Base-by-base conservation (phyloP, 106 monocot species). In the Allium fistulosum region DNA sequence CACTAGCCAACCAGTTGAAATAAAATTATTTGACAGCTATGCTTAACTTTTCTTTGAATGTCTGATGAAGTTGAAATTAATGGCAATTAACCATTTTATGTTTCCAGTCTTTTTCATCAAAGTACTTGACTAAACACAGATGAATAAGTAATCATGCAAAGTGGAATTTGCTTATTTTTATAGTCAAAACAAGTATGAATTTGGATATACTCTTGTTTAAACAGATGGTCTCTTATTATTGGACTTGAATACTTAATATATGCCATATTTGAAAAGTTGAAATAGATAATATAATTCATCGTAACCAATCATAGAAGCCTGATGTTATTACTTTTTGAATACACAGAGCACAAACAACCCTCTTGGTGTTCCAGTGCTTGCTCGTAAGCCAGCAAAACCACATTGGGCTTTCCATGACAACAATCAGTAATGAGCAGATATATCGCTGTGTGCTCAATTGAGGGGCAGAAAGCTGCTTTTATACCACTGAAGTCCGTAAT, bases 301-400 rank as follows among this genome's bases (percentile, higher is more conserved):
- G 4, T 15, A 4, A 12, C 7, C 53, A 11, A 55, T 55, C 15
- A 15, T 15, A 55, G 3, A 55, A 17, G 14, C 49, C 26, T 65
- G n/a, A 63, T 48, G n/a, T n/a, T 47, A 9, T 49, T 17, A 2
- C 49, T 17, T 49, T 49, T 3, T 65, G 49, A 17, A 49, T 49
- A n/a, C 49, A 11, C 94, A 95, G 94, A 80, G 83, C 72, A 95
- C 88, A 74, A 81, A 76, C 70, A 88, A 83, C 51, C 94, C 94
- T 11, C 71, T 95, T 11, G 80, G 79, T 53, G 83, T 87, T 64
- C 87, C 81, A 85, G 83, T 85, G 17, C 7, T 86, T 65, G 78
- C 63, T 17, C 91, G 85, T 58, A 83, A 59, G 22, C 85, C 85
- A 12, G 94, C 94, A n/a, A 83, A 73, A 61, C 76, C 77, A 5